Evolutionary conservation across 306 rosid genomes (phyloP), one percentile per base, ranked within the genome.

Genomic region (apple (Malus domestica)): DNA sequence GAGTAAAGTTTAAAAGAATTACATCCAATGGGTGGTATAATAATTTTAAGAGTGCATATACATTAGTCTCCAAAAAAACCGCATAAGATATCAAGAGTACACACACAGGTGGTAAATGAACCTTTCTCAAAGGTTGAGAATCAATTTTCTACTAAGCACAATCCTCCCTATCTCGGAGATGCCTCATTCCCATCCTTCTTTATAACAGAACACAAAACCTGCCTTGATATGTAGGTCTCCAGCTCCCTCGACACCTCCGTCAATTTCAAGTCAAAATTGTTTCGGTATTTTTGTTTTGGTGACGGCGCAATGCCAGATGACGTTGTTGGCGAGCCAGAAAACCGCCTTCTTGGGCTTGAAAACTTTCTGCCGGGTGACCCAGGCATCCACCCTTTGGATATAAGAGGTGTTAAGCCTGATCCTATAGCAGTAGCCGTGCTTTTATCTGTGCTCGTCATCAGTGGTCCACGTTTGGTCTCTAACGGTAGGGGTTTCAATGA

Each of bases 151-250:
- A 67, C 27, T 27, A 19, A 78, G 73, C 69, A 62, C n/a, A 82
- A 7, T 15, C 58, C 71, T 19, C 62, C 71, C 78, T 89, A 87
- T 80, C 85, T 84, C 23, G 95, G 96, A 54, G 96, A 89, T 33
- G 95, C 81, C 67, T 81, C 87, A 76, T 77, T 80, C 45, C 81
- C 95, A 45, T 94, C 92, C 85, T 90, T 91, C 85, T 93, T 86
- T 22, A 92, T 88, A 59, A 90, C 94, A 73, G 98, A 90, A 71
- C 89, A 86, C 29, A 92, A 81, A 75, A 89, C 97, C 89, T 95
- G 99, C 88, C 86, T 85, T 68, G 99, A 96, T 78, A 92, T 92
- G 80, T 92, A 96, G 70, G 92, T 96, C 80, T 96, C 99, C 49
- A 96, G 97, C 91, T 96, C 97, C 80, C 87, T 90, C 44, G 99